Conservation (phyloP, 768 basidiomycete species). For the Termitomyces sp. region DNA sequence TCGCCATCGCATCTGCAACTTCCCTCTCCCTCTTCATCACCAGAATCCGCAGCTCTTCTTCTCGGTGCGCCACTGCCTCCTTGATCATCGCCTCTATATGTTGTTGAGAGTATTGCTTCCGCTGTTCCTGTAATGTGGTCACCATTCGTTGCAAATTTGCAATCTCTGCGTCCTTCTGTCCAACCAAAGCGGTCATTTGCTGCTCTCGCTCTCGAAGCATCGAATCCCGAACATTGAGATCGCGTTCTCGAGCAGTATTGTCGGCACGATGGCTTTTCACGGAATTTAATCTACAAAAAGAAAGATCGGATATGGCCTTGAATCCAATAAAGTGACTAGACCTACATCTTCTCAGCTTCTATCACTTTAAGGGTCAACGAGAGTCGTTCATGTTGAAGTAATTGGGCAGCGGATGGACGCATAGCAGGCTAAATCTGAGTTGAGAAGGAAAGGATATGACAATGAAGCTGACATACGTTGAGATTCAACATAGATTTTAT, state of each 20-base stretch:
- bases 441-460: not conserved
- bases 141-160: slow-evolving; percentile 39
- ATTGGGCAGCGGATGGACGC: slow-evolving; percentile 77
- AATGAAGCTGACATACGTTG: slow-evolving; percentile 45
- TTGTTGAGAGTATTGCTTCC: slow-evolving; percentile 23
- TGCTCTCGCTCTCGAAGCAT: slow-evolving; percentile 50
- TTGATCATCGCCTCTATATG: slow-evolving; percentile 42
- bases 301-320: not conserved
- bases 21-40: slow-evolving; percentile 68
- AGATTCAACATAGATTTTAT: slow-evolving; percentile 87
- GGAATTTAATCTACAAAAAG: slow-evolving; percentile 42
- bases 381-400: slow-evolving; percentile 75
- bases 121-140: slow-evolving; percentile 30
- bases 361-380: slow-evolving; percentile 64
- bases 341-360: slow-evolving; percentile 75
- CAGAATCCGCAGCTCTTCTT: slow-evolving; percentile 61
- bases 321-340: not conserved
- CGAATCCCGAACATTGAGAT: slow-evolving; percentile 52
- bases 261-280: slow-evolving; percentile 60
- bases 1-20: slow-evolving; percentile 55
- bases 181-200: slow-evolving; percentile 37
- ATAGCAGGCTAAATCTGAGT: slow-evolving; percentile 59
- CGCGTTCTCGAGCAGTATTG: slow-evolving; percentile 56
- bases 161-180: slow-evolving; percentile 59
- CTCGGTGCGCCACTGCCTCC: slow-evolving; percentile 54